A percentile compares a stretch with the other conserved stretches of the same genome.
phyloP scores from a whole-genome alignment of 257 asterid species.

The Rauvolfia tetraphylla region DNA sequence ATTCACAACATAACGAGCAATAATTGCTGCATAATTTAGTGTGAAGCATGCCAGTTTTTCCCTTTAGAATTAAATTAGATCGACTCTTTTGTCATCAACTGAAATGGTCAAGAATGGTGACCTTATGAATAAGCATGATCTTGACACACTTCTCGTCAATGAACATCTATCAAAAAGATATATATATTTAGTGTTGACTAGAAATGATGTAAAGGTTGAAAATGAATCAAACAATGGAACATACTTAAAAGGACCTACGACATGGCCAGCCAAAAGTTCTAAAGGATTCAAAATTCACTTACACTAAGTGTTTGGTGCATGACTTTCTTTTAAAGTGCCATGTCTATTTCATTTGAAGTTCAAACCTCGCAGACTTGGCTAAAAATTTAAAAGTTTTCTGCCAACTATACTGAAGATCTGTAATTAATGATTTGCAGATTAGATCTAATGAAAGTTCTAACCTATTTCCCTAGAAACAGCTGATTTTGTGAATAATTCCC shows the following conservation, averaged over 20 bases:
- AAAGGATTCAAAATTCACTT: conserved; percentile 6
- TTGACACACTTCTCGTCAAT: background rate
- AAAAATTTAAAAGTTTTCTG: background rate
- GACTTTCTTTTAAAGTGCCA: background rate
- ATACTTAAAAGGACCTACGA: background rate
- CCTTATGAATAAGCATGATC: background rate
- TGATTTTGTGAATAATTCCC: background rate
- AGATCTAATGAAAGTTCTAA: background rate
- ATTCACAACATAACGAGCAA: background rate
- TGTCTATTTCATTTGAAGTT: conserved; percentile 4
- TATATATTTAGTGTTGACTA: background rate
- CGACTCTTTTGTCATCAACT: background rate
- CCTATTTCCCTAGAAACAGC: background rate
- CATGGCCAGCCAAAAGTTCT: conserved; percentile 6
- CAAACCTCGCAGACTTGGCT: background rate
- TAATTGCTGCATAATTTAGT: background rate
- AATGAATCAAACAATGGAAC: background rate
- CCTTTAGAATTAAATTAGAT: background rate
- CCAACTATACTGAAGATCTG: background rate
- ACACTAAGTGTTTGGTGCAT: background rate
- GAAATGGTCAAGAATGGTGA: background rate
- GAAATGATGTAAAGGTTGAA: background rate
- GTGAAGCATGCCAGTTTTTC: background rate
- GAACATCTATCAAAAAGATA: background rate
- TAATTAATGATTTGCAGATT: background rate